Evolutionary conservation across 1,284 basidiomycete genomes (phyloP), one percentile per base, ranked within the genome.

Genomic region (Apiotrichum porosum): DNA sequence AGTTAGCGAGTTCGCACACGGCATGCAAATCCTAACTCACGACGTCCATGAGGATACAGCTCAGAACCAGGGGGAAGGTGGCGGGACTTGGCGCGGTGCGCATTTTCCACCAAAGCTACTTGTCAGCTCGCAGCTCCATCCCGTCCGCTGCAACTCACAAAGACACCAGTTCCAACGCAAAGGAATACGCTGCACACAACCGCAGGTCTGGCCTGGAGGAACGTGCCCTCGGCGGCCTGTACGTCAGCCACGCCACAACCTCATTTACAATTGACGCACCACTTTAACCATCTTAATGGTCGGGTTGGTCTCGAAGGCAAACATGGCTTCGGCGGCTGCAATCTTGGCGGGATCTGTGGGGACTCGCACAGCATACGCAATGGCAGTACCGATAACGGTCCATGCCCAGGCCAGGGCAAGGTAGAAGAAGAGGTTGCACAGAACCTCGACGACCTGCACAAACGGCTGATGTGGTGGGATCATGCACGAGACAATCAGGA

Each of bases 101-200:
- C 37, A 72, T 43, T 46, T 74, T 74, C 58, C 65, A 66, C 68
- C 68, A 68, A 3, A 71, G 61, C 55, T n/a, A n/a, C n/a, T n/a
- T n/a, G n/a, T n/a, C n/a, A n/a, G n/a, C n/a, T n/a, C n/a, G n/a
- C n/a, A n/a, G n/a, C n/a, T n/a, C n/a, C n/a, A n/a, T n/a, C n/a
- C 9, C n/a, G n/a, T n/a, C n/a, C n/a, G n/a, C n/a, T n/a, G n/a
- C n/a, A n/a, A n/a, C n/a, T n/a, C n/a, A n/a, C n/a, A n/a, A 68
- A 50, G 12, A 58, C 48, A 1, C 65, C 71, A 1, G 64, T 59
- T 1, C 68, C 70, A 4, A 63, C 56, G 9, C 62, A 51, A 4
- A 74, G 50, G 38, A 69, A 74, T 2, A 69, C 56, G 4, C 63
- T 61, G 31, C 59, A 66, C 1, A 72, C 55, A 5, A 69, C 44